Percentiles rank a stretch among this genome's conserved stretches.
Conservation (phyloP, 306 rosid species). For the Acacia acuminata region DNA sequence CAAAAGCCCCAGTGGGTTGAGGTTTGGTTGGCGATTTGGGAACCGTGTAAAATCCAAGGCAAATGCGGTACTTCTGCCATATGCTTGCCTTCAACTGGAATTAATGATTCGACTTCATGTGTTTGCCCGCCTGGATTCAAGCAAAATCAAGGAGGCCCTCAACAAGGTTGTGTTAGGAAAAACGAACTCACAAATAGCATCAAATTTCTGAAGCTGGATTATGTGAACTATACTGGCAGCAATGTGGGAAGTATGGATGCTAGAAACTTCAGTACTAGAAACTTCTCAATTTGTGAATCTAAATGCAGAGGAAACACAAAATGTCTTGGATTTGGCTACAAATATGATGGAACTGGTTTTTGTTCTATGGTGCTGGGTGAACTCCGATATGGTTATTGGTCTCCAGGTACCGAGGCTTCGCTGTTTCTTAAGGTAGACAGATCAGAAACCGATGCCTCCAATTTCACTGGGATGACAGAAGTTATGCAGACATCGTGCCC, state of each 20-base stretch:
- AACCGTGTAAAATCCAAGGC: conserved; percentile 51
- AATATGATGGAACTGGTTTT: conserved; percentile 52
- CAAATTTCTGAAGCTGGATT: conserved; percentile 64
- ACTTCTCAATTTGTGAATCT: conserved; percentile 45
- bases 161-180: conserved; percentile 55
- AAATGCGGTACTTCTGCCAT: conserved; percentile 66
- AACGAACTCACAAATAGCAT: conserved; percentile 18
- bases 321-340: conserved; percentile 69
- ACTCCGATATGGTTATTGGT: conserved; percentile 72
- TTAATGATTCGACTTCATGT: conserved; percentile 39
- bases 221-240: conserved; percentile 58
- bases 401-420: conserved; percentile 62
- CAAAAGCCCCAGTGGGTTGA: conserved; percentile 38
- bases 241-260: background rate
- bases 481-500: conserved; percentile 77
- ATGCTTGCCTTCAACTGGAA: conserved; percentile 50
- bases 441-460: conserved; percentile 45
- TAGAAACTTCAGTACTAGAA: conserved; percentile 27
- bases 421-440: conserved; percentile 59
- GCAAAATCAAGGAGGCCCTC: conserved; percentile 6
- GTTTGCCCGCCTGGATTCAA: conserved; percentile 71
- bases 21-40: conserved; percentile 62
- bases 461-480: conserved; percentile 70
- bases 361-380: conserved; percentile 38
- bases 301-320: conserved; percentile 26